Evolutionary conservation across 768 basidiomycete species (phyloP).

Genomic region (Gloeophyllum trabeum): DNA sequence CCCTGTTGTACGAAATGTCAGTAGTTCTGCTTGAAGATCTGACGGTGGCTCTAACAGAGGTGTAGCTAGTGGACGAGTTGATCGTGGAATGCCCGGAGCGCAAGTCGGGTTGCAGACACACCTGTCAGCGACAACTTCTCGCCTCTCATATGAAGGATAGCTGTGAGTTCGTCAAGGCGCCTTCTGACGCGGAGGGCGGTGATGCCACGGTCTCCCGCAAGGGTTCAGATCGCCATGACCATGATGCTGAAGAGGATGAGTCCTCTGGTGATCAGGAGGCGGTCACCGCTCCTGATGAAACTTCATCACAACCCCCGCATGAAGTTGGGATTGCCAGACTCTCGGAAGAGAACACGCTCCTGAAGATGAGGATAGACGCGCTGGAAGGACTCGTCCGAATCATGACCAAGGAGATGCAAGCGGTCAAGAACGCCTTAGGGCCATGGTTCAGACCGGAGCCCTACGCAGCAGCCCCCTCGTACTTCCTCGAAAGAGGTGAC

Average conservation of each 20-base stretch:
- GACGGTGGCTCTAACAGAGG: background rate
- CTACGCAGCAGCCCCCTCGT: no score
- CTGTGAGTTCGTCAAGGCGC: constrained; percentile 46
- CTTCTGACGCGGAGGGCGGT: constrained; percentile 39
- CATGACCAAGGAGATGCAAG: constrained; percentile 45
- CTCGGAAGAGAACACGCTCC: constrained; percentile 50
- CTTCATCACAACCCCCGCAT: constrained; percentile 17
- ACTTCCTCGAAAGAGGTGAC: no score
- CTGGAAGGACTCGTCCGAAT: constrained; percentile 44
- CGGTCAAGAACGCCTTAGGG: constrained; percentile 46
- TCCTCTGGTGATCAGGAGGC: no score
- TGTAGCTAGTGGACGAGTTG: constrained; percentile 76
- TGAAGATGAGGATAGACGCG: constrained; percentile 45
- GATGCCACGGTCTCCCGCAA: constrained; percentile 29
- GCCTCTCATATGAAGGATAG: constrained; percentile 46
- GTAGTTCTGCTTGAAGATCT: constrained; percentile 18
- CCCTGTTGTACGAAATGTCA: constrained; percentile 65
- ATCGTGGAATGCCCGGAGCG: constrained; percentile 59
- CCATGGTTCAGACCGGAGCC: constrained; percentile 38
- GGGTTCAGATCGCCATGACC: constrained; percentile 31
- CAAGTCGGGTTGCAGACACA: constrained; percentile 45
- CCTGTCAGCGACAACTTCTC: constrained; percentile 59
- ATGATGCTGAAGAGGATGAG: no score
- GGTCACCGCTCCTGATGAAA: no score
- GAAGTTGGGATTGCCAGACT: constrained; percentile 23